Percentiles rank a stretch among this genome's conserved stretches.
These are phyloP conservation scores for Leptoxyphium fumago DNA, from an alignment of 2,329 filamentous ascomycete species.

Conservation along the genomic window DNA sequence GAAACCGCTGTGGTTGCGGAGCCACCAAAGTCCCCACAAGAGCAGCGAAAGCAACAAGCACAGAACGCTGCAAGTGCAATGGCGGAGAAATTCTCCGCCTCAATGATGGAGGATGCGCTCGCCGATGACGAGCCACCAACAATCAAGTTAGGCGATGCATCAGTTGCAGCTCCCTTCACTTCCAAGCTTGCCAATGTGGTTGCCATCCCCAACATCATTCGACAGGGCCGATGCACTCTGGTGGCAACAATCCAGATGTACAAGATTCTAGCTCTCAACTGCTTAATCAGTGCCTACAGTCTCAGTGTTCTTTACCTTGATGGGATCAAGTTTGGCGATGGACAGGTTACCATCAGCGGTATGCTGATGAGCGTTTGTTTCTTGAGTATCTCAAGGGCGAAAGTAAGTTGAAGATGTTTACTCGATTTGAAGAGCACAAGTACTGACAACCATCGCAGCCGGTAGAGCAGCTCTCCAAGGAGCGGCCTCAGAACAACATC, in stretches of 20 bases:
- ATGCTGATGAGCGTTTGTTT: constrained; percentile 99
- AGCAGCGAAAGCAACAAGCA: constrained; percentile 41
- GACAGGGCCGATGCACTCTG: constrained; percentile 90
- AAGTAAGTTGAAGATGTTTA: constrained; percentile 33
- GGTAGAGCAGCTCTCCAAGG: constrained; percentile 88
- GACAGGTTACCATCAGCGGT: constrained; percentile 94
- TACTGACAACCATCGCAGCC: constrained; percentile 36
- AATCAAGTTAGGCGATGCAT: constrained; percentile 93
- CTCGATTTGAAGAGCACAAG: constrained; percentile 1
- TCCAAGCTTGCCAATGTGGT: constrained; percentile 95
- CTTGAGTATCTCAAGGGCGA: constrained; percentile 92
- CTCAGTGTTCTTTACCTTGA: constrained; percentile 91
- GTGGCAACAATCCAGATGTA: constrained; percentile 99
- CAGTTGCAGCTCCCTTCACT: constrained; percentile 91
- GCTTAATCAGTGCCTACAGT: constrained; percentile 94
- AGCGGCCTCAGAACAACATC: constrained; percentile 94
- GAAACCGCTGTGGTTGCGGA: constrained; percentile 4
- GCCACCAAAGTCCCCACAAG: constrained; percentile 27
- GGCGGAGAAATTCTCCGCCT: constrained; percentile 71
- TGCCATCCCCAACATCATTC: constrained; percentile 94
- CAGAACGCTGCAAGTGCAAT: constrained; percentile 60
- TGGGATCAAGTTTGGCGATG: constrained; percentile 97
- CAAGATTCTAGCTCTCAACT: constrained; percentile 92
- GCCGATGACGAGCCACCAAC: constrained; percentile 84
- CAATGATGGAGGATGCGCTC: constrained; percentile 81